Evolutionary conservation across 768 basidiomycete species (phyloP), one percentile per base, ranked within the genome.

Genomic region (Chalciporus sphaerocephalus): DNA sequence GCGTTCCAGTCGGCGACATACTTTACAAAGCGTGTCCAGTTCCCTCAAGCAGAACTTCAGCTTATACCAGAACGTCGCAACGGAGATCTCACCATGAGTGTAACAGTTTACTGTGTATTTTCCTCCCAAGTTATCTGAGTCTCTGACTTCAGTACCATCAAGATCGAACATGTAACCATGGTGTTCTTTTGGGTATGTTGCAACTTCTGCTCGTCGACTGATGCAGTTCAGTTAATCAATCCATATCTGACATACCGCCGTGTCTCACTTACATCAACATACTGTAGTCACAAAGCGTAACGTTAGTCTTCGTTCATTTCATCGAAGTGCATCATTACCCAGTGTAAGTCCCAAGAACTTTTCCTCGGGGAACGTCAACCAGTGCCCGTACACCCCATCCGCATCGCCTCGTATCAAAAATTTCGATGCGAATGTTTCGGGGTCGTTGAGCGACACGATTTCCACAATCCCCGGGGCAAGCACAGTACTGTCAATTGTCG

Each of bases 21-120:
- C 85, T 87, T 87, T 24, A 87, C 68, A 50, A 87, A 87, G 4
- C 84, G 74, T 7, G 83, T 82, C 85, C 85, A 87, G 53, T 87
- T 87, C 6, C 85, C 85, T 85, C 50, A 20, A 39, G 40, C 36
- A 28, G 28, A 4, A 18, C 30, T 35, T 53, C 43, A 57, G 35
- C 44, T 27, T 33, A 36, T 23, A 39, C 6, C 30, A 3, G 6
- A 2, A 40, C n/a, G 41, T 25, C 38, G 39, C 2, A 18, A 36
- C 27, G 35, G 22, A 39, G 28, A 20, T 27, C 78, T 35, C 42
- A 81, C 85, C 85, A 50, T 60, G 68, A 1, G 55, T 57, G 40
- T 69, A 69, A 0, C 76, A 77, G 55, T 85, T 77, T 6, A 87
- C 84, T 3, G 77, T 79, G 51, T 74, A 85, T 38, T 58, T 51